Conservation (phyloP, 768 basidiomycete genomes). For the Mycena capillaripes region DNA sequence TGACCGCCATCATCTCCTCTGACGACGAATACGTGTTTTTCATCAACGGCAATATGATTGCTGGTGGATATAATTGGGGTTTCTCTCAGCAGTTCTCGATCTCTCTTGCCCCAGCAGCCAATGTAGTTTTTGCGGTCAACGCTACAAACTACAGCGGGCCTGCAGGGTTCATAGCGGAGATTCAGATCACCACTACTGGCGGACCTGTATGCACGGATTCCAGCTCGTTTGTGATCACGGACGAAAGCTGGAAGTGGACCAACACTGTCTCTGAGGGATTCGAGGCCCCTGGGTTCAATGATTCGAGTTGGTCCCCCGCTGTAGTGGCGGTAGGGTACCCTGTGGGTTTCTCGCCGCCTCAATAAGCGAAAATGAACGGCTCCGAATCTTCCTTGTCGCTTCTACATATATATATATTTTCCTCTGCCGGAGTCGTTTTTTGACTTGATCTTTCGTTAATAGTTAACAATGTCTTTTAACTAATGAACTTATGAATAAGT, state of each 20-base stretch:
- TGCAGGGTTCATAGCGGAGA: slow-evolving; percentile 38
- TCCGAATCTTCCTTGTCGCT: no score
- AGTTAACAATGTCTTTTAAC: no score
- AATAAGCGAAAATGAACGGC: no score
- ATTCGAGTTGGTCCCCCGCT: slow-evolving; percentile 40
- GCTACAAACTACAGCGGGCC: slow-evolving; percentile 15
- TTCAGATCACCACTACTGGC: slow-evolving; percentile 31
- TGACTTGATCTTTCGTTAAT: no score
- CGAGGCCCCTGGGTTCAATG: slow-evolving; percentile 33
- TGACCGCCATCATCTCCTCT: slow-evolving; percentile 40
- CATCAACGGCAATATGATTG: slow-evolving; percentile 45
- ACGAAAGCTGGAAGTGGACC: slow-evolving; percentile 43
- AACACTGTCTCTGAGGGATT: slow-evolving; percentile 26
- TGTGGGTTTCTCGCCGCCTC: no score
- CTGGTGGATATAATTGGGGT: slow-evolving; percentile 28
- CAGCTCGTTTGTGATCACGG: slow-evolving; percentile 32
- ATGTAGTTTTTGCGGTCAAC: slow-evolving; percentile 38
- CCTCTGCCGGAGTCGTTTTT: no score
- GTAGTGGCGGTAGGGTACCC: slow-evolving; percentile 31
- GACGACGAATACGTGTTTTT: slow-evolving; percentile 46
- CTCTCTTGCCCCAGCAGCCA: slow-evolving; percentile 26
- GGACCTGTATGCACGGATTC: slow-evolving; percentile 19
- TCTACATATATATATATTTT: no score
- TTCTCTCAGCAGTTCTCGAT: slow-evolving; percentile 33
- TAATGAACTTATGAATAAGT: no score